Evolutionary conservation across 768 basidiomycete species (phyloP).

Genomic region (Amanita subjunquillea): DNA sequence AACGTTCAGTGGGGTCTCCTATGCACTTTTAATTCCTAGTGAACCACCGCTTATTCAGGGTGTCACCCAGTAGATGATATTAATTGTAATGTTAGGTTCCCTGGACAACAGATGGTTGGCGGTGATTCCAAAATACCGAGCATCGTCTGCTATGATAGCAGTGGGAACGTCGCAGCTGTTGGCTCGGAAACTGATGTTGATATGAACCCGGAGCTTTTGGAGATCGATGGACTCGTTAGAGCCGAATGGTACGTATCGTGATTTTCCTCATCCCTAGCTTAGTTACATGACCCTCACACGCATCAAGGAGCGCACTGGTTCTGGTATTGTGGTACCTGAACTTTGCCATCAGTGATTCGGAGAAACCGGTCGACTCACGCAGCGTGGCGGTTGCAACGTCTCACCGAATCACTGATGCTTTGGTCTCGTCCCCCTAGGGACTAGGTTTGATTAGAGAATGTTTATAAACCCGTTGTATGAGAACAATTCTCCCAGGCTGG

Average conservation of each 20-base stretch:
- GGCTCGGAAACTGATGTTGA: conserved; percentile 2
- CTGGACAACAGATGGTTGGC: background rate
- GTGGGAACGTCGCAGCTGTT: background rate
- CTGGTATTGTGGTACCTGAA: no score
- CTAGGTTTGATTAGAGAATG: no score
- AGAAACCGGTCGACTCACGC: no score
- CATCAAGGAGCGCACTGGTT: no score
- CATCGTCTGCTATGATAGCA: background rate
- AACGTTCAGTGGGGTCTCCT: background rate
- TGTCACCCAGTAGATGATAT: conserved; percentile 9
- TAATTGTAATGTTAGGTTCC: background rate
- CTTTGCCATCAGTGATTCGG: no score
- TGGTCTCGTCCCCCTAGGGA: no score
- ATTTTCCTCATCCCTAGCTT: no score
- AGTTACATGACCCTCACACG: no score
- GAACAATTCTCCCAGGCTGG: no score
- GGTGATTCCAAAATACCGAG: conserved; percentile 30
- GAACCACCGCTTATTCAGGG: conserved; percentile 11
- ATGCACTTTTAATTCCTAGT: conserved; percentile 11
- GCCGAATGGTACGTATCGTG: conserved; percentile 20
- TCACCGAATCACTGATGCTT: no score
- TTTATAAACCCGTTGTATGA: no score
- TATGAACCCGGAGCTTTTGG: background rate
- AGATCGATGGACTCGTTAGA: conserved; percentile 18
- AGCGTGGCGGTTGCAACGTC: no score